Evolutionary conservation across 441 rosid genomes (phyloP).

Genomic region (Arabidopsis hybrid): DNA sequence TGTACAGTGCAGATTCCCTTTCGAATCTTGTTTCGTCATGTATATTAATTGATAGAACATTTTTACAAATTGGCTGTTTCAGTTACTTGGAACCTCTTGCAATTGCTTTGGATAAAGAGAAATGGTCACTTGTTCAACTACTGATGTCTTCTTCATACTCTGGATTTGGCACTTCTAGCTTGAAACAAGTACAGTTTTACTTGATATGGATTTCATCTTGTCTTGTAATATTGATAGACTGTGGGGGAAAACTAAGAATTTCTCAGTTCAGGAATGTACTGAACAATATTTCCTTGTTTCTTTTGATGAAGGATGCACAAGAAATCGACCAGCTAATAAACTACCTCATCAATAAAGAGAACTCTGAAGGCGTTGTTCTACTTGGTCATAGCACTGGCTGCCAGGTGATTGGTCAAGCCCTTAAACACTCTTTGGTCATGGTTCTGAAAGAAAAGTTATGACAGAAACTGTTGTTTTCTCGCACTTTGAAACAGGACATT

Average conservation of each 20-base stretch:
- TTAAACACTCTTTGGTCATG: not conserved
- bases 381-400: constrained; percentile 99
- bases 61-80: constrained; percentile 38
- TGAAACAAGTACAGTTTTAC: constrained; percentile 70
- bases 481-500: constrained; percentile 64
- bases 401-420: constrained; percentile 62
- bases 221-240: constrained; percentile 13
- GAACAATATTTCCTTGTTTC: constrained; percentile 39
- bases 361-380: constrained; percentile 90
- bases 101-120: constrained; percentile 86
- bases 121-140: constrained; percentile 94
- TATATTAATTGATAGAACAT: not conserved
- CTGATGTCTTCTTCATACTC: constrained; percentile 85
- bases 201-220: not conserved
- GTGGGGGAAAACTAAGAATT: constrained; percentile 12
- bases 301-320: constrained; percentile 75
- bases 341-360: constrained; percentile 92
- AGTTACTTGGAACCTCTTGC: constrained; percentile 97
- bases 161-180: constrained; percentile 92
- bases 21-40: not conserved
- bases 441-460: not conserved
- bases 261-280: not conserved
- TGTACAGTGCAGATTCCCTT: not conserved
- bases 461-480: constrained; percentile 23
- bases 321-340: constrained; percentile 92